These are phyloP conservation scores for Boletus mariae DNA, from an alignment of 1,284 basidiomycete genomes.

Conservation along the genomic window DNA sequence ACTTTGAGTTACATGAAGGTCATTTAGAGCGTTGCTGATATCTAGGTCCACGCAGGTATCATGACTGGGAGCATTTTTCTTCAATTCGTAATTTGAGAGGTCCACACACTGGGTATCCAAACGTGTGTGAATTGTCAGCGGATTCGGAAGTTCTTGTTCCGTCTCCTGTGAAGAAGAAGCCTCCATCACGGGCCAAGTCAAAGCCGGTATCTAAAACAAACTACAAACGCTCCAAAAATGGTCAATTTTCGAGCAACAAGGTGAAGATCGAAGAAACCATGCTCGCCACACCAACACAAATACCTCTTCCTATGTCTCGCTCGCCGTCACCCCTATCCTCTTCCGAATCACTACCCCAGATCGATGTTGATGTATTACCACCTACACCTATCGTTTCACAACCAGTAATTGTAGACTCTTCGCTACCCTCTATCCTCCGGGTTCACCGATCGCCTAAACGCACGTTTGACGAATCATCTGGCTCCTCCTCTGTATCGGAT, in stretches of 20 bases:
- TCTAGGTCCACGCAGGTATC: conserved; percentile 52
- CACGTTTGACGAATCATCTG: conserved; percentile 61
- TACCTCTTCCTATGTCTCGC: conserved; percentile 43
- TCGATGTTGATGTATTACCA: conserved; percentile 30
- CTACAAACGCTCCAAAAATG: conserved; percentile 26
- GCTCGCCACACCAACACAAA: conserved; percentile 31
- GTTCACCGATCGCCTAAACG: conserved; percentile 58
- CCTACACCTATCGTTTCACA: conserved; percentile 23
- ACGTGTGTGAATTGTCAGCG: conserved; percentile 54
- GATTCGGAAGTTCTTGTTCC: conserved; percentile 24
- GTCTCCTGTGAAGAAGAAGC: conserved; percentile 32
- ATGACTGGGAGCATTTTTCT: conserved; percentile 95
- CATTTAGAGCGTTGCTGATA: conserved; percentile 6
- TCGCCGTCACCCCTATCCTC: conserved; percentile 42
- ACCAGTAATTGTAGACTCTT: conserved; percentile 22
- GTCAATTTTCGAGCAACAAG: conserved; percentile 25
- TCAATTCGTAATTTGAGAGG: conserved; percentile 84
- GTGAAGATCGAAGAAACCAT: conserved; percentile 24
- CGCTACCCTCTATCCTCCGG: conserved; percentile 31
- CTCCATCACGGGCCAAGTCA: conserved; percentile 18
- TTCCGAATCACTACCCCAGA: conserved; percentile 26
- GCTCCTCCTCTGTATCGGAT: conserved; percentile 42
- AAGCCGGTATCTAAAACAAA: conserved; percentile 31
- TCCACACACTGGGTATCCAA: conserved; percentile 76
- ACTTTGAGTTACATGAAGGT: conserved; percentile 12